A percentile compares a stretch with the other conserved stretches of the same genome.
phyloP scores from a whole-genome alignment of 768 basidiomycete genomes.

The Pisolithus tinctorius region DNA sequence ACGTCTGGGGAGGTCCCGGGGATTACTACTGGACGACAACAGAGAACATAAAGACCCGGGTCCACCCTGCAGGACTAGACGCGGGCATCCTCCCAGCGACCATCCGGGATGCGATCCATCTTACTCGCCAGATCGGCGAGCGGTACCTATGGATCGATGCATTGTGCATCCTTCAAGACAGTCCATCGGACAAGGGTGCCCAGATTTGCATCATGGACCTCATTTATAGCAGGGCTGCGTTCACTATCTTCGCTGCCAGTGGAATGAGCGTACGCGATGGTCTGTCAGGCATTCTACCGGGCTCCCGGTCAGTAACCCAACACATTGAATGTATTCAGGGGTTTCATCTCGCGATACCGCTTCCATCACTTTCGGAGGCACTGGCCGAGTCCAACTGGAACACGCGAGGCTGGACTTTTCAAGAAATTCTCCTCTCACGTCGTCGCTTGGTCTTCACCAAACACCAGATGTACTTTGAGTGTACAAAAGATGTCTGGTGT shows the following conservation, averaged over 20 bases:
- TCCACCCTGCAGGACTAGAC: neutral
- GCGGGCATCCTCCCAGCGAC: slow-evolving; percentile 1
- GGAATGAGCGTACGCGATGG: neutral
- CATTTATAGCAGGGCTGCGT: neutral
- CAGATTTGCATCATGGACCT: slow-evolving; percentile 7
- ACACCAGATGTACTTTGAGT: slow-evolving; percentile 16
- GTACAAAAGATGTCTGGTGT: neutral
- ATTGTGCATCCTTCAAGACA: slow-evolving; percentile 7
- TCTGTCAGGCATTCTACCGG: neutral
- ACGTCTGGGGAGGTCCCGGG: slow-evolving; percentile 2
- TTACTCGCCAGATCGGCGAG: slow-evolving; percentile 1
- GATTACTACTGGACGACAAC: slow-evolving; percentile 2
- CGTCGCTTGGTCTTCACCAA: slow-evolving; percentile 14
- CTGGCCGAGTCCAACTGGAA: slow-evolving; percentile 8
- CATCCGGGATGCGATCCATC: slow-evolving; percentile 2
- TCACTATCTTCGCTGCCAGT: slow-evolving; percentile 4
- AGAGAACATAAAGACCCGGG: neutral
- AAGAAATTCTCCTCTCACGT: slow-evolving; percentile 13
- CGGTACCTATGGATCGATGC: slow-evolving; percentile 8
- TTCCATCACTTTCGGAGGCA: neutral
- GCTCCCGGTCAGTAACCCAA: neutral
- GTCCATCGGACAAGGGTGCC: neutral
- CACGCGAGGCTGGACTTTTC: slow-evolving; percentile 12
- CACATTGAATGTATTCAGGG: neutral
- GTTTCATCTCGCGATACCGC: neutral